Conservation (phyloP, 2,329 filamentous ascomycete genomes). For the Hyphodiscus sp. region DNA sequence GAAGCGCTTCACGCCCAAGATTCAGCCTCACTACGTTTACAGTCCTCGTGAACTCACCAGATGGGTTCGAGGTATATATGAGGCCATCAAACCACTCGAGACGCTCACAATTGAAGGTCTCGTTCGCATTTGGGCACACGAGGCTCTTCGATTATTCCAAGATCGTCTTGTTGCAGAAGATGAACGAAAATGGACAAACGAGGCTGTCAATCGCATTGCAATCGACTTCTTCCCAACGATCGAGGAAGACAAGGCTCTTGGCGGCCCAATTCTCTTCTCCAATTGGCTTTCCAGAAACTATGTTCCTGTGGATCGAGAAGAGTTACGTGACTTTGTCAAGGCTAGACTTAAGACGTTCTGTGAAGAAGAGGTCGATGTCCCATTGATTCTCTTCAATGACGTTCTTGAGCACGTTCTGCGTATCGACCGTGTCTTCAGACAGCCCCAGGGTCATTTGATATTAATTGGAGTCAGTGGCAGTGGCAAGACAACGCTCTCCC, state of each 20-base stretch:
- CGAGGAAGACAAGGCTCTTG: slow-evolving; percentile 80
- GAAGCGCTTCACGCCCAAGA: slow-evolving; percentile 87
- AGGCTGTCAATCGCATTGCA: slow-evolving; percentile 79
- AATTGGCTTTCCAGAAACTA: slow-evolving; percentile 99
- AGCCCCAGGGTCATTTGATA: slow-evolving; percentile 96
- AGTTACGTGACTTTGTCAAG: slow-evolving; percentile 94
- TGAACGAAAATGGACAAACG: slow-evolving; percentile 91
- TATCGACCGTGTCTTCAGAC: slow-evolving; percentile 96
- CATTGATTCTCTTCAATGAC: slow-evolving; percentile 98
- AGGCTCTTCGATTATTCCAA: slow-evolving; percentile 92
- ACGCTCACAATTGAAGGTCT: slow-evolving; percentile 82
- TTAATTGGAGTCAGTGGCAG: slow-evolving; percentile 97
- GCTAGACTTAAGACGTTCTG: slow-evolving; percentile 96
- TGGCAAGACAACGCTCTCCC: slow-evolving; percentile 95
- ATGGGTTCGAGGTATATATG: slow-evolving; percentile 96
- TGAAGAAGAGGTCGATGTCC: slow-evolving; percentile 98
- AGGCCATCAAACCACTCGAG: slow-evolving; percentile 90
- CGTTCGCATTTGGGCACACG: slow-evolving; percentile 95
- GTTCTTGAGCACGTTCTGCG: slow-evolving; percentile 96
- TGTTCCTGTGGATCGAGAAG: slow-evolving; percentile 89
- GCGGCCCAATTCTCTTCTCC: slow-evolving; percentile 92
- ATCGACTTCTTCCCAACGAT: slow-evolving; percentile 93
- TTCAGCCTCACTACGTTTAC: slow-evolving; percentile 98
- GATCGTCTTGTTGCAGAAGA: slow-evolving; percentile 93
- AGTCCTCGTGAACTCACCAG: slow-evolving; percentile 95